A percentile compares a stretch with the other conserved stretches of the same genome.
These are phyloP conservation scores for Cyclostephanos tholiformis DNA, from an alignment of 108 stramenopile genomes.

Conservation along the genomic window DNA sequence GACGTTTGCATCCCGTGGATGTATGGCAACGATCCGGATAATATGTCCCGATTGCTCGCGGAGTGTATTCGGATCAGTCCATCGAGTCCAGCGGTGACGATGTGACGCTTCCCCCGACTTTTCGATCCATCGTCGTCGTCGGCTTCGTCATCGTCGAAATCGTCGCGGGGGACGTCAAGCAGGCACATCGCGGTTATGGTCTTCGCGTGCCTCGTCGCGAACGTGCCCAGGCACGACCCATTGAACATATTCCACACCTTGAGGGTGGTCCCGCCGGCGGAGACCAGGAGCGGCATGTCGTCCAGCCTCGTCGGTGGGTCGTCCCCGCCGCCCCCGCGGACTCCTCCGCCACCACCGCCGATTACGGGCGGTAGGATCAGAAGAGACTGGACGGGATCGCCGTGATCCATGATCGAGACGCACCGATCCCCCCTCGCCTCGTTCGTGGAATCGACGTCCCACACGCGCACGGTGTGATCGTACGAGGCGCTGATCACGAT, in stretches of 20 bases:
- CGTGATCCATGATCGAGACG: conserved; percentile 72
- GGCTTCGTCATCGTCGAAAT: conserved; percentile 27
- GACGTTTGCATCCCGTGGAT: conserved; percentile 69
- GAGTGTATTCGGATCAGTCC: conserved; percentile 79
- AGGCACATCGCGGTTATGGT: conserved; percentile 78
- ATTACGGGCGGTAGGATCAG: conserved; percentile 55
- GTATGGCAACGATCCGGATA: conserved; percentile 53
- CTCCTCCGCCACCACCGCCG: neutral
- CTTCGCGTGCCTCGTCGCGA: conserved; percentile 76
- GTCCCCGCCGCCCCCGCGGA: neutral
- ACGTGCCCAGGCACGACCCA: conserved; percentile 58
- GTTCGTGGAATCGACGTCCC: conserved; percentile 60
- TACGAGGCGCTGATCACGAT: conserved; percentile 78
- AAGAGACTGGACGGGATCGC: conserved; percentile 80
- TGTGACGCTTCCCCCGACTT: conserved; percentile 43
- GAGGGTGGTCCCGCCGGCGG: conserved; percentile 77
- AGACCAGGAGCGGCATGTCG: conserved; percentile 65
- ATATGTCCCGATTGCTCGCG: conserved; percentile 33
- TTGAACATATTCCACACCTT: conserved; percentile 85
- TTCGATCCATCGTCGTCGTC: too few relatives aligned
- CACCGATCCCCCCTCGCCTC: conserved; percentile 51
- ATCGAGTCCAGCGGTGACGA: conserved; percentile 76
- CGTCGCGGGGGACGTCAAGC: conserved; percentile 41
- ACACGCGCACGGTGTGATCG: conserved; percentile 86
- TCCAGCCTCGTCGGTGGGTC: conserved; percentile 25